These are phyloP conservation scores for Neonectria ditissima DNA, from an alignment of 2,329 filamentous ascomycete genomes.

Conservation along the genomic window DNA sequence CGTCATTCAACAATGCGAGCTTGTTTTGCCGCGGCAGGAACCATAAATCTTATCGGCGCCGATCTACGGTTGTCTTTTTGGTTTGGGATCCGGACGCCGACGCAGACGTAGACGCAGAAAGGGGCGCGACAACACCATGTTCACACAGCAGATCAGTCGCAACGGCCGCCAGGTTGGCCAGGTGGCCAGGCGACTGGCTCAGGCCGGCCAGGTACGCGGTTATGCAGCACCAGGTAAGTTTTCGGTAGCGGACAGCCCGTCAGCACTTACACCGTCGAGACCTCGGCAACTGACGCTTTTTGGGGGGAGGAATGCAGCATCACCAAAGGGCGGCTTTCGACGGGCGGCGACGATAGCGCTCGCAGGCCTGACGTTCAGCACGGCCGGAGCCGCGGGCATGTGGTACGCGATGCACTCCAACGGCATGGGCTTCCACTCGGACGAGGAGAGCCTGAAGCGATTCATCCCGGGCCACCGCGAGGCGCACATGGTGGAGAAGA, in stretches of 20 bases:
- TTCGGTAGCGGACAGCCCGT: conserved; percentile 4
- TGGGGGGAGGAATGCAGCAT: conserved; percentile 5
- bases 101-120: conserved; percentile 1
- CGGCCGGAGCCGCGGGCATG: conserved; percentile 49
- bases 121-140: conserved; percentile 33
- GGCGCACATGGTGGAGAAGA: conserved; percentile 72
- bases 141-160: conserved; percentile 41
- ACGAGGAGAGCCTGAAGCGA: conserved; percentile 78
- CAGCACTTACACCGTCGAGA: conserved; percentile 17
- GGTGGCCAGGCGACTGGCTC: conserved; percentile 35
- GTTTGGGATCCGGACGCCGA: not conserved
- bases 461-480: conserved; percentile 70
- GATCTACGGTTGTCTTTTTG: conserved; percentile 9
- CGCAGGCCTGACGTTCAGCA: conserved; percentile 47
- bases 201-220: conserved; percentile 36
- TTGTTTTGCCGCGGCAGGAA: conserved; percentile 40
- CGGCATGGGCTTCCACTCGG: conserved; percentile 58
- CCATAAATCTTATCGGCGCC: conserved; percentile 36
- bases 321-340: conserved; percentile 38
- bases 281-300: conserved; percentile 28
- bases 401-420: conserved; percentile 51
- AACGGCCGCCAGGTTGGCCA: conserved; percentile 42
- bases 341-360: conserved; percentile 43
- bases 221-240: conserved; percentile 46
- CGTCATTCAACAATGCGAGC: conserved; percentile 29